A percentile compares a stretch with the other conserved stretches of the same genome.
Evolutionary conservation across 164 flowering plant species (phyloP).

Genomic region (Sedum album): DNA sequence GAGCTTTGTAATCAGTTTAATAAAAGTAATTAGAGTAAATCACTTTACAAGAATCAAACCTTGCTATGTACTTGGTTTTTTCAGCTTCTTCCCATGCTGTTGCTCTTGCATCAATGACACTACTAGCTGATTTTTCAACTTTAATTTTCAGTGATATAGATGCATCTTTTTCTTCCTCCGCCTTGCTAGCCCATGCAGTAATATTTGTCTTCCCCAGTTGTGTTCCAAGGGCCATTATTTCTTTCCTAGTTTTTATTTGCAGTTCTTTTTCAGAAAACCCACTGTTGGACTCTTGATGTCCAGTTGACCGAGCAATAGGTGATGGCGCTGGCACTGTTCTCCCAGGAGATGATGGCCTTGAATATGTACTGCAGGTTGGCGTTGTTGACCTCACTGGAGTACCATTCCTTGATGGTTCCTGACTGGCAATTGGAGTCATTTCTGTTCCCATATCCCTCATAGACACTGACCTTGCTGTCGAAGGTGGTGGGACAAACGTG

Average conservation of each 20-base stretch:
- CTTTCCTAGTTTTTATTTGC: slow-evolving; percentile 75
- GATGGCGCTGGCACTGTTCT: slow-evolving; percentile 33
- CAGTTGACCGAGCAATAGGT: slow-evolving; percentile 17
- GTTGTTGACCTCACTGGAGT: slow-evolving; percentile 80
- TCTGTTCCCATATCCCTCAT: slow-evolving; percentile 99
- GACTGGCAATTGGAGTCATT: slow-evolving; percentile 92
- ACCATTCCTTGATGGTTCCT: slow-evolving; percentile 87
- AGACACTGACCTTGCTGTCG: slow-evolving; percentile 80
- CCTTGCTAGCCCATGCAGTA: slow-evolving; percentile 91
- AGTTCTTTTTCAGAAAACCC: slow-evolving; percentile 67
- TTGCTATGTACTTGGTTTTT: slow-evolving; percentile 73
- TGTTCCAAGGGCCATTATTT: slow-evolving; percentile 69
- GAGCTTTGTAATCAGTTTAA: neutral
- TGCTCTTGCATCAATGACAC: slow-evolving; percentile 64
- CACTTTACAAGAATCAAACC: slow-evolving; percentile 23
- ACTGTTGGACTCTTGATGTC: slow-evolving; percentile 18
- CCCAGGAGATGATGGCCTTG: slow-evolving; percentile 65
- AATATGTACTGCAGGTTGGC: slow-evolving; percentile 67
- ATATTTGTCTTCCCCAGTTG: slow-evolving; percentile 80
- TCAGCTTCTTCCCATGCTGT: slow-evolving; percentile 95
- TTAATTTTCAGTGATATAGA: slow-evolving; percentile 39
- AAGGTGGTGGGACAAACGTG: slow-evolving; percentile 60
- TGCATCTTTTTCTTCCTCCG: slow-evolving; percentile 58
- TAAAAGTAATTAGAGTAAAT: no score
- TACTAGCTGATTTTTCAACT: slow-evolving; percentile 25